These are phyloP conservation scores for Didymosphaeria variabile DNA, from an alignment of 2,329 filamentous ascomycete genomes.

Conservation along the genomic window DNA sequence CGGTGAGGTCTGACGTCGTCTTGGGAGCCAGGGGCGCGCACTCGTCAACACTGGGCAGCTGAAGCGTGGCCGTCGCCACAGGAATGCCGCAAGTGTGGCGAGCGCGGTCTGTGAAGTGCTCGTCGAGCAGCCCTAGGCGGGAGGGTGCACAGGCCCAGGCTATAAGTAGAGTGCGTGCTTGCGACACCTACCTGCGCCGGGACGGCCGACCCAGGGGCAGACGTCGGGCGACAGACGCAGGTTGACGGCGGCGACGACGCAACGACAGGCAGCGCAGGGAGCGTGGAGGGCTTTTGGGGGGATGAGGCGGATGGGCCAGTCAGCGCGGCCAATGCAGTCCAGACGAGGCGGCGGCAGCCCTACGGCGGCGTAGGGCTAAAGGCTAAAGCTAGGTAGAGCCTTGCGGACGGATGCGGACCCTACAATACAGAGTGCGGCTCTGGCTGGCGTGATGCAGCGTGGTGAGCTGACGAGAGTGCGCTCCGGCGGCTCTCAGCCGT, in stretches of 20 bases:
- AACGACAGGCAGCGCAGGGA: background rate
- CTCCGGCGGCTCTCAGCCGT: background rate
- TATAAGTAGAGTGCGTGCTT: constrained; percentile 12
- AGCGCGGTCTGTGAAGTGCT: constrained; percentile 24
- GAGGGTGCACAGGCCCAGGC: constrained; percentile 15
- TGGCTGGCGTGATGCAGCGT: background rate
- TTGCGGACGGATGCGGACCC: constrained; percentile 4
- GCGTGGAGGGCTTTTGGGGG: background rate
- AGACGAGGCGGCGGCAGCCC: constrained; percentile 8
- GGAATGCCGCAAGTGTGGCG: constrained; percentile 40
- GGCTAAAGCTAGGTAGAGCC: constrained; percentile 6
- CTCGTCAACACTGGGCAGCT: constrained; percentile 46
- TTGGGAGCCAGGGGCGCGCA: constrained; percentile 23
- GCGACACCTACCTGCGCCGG: constrained; percentile 7
- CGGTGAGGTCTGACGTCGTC: constrained; percentile 27
- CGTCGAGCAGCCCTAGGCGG: background rate
- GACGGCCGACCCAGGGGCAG: constrained; percentile 13
- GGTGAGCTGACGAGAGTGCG: background rate
- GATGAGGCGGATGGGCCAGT: constrained; percentile 10
- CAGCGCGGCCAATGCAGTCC: constrained; percentile 7
- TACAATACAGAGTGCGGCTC: constrained; percentile 12
- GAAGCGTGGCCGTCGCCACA: constrained; percentile 35
- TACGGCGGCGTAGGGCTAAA: constrained; percentile 14
- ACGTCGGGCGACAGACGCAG: background rate
- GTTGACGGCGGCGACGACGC: background rate